Evolutionary conservation across 768 basidiomycete species (phyloP), one percentile per base, ranked within the genome.

Genomic region (Hydnomerulius pinastri): DNA sequence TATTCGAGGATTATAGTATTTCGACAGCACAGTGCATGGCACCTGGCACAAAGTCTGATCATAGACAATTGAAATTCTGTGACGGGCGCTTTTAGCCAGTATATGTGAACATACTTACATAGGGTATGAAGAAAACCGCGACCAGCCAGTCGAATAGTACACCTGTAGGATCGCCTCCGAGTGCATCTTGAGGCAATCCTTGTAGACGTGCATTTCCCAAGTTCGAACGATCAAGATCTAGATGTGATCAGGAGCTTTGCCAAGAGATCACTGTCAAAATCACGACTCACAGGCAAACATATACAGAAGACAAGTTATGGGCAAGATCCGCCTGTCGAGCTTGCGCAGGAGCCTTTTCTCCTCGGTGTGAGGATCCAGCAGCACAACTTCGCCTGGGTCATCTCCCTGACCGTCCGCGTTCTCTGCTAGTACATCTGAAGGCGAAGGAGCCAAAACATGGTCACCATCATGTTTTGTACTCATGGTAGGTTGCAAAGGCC

Each of bases 181-280:
- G 79, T 11, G 73, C 69, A 52, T 90, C 86, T 32, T 79, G 63
- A 3, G 84, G 78, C 11, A 92, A 68, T 10, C 86, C 84, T 68
- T 86, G 86, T 32, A 90, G 71, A 43, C 88, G 78, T 40, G 90
- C 90, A 62, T 92, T 91, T 13, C 89, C 90, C 35, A 90, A 62
- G 62, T 90, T 90, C 0, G 85, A 83, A 46, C 90, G 80, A 65
- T 92, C 90, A 43, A 92, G 73, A 63, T 83, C 67, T 71, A 42
- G 29, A 46, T 17, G 27, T 20, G 24, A 11, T 45, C 10, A 17
- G n/a, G 13, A 29, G 17, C 4, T 17, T 9, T 8, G 13, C 29
- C 4, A 12, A 1, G 27, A 8, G 35, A 35, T n/a, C 20, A 15
- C 44, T 15, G 29, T 28, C 32, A 42, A 43, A 4, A 32, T 12